phyloP scores from a whole-genome alignment of 768 basidiomycete genomes.

The Rhizopogon salebrosus region DNA sequence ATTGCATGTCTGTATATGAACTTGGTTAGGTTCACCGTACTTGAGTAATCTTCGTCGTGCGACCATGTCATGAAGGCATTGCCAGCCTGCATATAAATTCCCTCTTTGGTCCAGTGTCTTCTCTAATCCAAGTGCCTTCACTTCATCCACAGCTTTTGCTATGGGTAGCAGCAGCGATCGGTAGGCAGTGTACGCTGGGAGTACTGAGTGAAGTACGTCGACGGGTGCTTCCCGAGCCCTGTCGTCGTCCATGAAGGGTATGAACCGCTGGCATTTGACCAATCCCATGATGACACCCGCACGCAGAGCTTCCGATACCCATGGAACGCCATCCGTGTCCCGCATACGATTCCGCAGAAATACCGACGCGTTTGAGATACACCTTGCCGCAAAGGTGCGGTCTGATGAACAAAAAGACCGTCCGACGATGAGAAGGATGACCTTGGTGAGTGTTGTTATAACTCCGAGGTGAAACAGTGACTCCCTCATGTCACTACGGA shows the following conservation, averaged over 20 bases:
- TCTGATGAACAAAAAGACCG: constrained; percentile 9
- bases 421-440: constrained; percentile 13
- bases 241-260: constrained; percentile 13
- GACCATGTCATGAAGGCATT: constrained; percentile 9
- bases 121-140: constrained; percentile 7
- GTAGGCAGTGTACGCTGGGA: constrained; percentile 21
- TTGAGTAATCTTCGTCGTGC: constrained; percentile 16
- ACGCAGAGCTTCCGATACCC: constrained; percentile 20
- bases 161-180: constrained; percentile 18
- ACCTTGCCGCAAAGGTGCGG: constrained; percentile 15
- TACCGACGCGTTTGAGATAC: constrained; percentile 15
- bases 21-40: constrained; percentile 10
- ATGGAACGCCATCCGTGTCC: constrained; percentile 21
- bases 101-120: constrained; percentile 9
- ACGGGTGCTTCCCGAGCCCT: constrained; percentile 2
- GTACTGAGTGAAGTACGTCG: constrained; percentile 12
- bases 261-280: constrained; percentile 18
- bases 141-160: constrained; percentile 6
- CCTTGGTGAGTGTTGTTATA: constrained; percentile 20
- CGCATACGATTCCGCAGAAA: constrained; percentile 15
- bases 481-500: constrained; percentile 12
- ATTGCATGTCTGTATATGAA: constrained; percentile 22
- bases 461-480: constrained; percentile 17
- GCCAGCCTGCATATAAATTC: constrained; percentile 19
- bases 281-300: constrained; percentile 16